These are phyloP conservation scores for Trichosanthes truncata DNA, from an alignment of 306 rosid genomes.

Conservation along the genomic window DNA sequence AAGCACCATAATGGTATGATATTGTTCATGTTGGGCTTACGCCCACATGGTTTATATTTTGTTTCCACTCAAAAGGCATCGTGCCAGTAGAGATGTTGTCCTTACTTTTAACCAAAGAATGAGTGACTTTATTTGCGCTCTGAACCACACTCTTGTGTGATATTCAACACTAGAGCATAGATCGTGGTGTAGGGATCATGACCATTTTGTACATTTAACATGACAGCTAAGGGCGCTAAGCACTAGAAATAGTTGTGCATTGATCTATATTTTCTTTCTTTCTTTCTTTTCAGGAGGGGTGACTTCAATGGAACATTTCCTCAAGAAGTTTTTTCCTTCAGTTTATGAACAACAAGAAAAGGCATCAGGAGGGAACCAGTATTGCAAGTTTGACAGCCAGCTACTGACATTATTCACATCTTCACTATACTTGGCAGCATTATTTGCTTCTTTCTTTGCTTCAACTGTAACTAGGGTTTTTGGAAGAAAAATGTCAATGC, in stretches of 20 bases:
- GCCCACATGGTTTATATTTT: too few relatives aligned
- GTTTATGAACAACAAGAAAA: not conserved
- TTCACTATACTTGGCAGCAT: constrained; percentile 33
- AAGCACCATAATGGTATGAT: not conserved
- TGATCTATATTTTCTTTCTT: not conserved
- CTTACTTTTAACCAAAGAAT: too few relatives aligned
- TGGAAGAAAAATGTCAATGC: constrained; percentile 33
- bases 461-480: constrained; percentile 20
- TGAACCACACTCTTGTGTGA: too few relatives aligned
- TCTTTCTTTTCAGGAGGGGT: constrained; percentile 24
- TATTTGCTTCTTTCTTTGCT: constrained; percentile 31
- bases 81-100: not conserved
- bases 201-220: too few relatives aligned
- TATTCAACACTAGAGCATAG: too few relatives aligned
- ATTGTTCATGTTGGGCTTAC: not conserved
- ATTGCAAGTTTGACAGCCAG: constrained; percentile 25
- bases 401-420: constrained; percentile 26
- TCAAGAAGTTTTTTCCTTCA: constrained; percentile 21
- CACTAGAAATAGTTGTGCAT: too few relatives aligned
- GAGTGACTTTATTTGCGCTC: too few relatives aligned
- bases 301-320: constrained; percentile 26
- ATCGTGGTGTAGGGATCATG: too few relatives aligned
- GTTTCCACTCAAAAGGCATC: not conserved
- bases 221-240: too few relatives aligned
- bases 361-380: not conserved